Evolutionary conservation across 2,329 filamentous ascomycete species (phyloP), one percentile per base, ranked within the genome.

Genomic region (Parasarocladium wereldwijsianum): DNA sequence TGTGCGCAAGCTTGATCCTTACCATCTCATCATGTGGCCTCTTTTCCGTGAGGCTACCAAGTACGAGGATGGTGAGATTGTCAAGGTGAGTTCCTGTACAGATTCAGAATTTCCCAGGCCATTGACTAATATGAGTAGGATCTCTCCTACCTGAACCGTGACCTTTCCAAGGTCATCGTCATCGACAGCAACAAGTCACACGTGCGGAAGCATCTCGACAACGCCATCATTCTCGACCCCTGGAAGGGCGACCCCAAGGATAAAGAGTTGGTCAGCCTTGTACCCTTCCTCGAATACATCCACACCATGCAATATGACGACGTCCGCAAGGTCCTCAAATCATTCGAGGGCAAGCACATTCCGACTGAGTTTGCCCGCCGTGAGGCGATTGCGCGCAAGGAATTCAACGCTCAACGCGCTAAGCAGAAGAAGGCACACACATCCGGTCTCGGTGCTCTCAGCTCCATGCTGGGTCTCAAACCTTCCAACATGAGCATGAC

Each of bases 221-320:
- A 98, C 54, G 84, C 90, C 40, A 90, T 98, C 41, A 62, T 96
- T 26, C 62, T 98, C 17, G 74, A 84, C 17, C 85, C 86, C 43
- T 98, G 90, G 90, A 80, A 67, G 33, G 90, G 90, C 19, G 70
- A 92, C 40, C 57, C 75, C 26, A 71, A 76, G 43, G 87, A 98
- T 54, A 84, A 76, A 49, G 82, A 84, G 26, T 76, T 98, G 8
- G 80, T 98, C 14, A 70, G 76, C 4, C 62, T 94, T 28, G 93
- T 98, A 35, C 90, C 90, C 9, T 94, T 98, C 72, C 75, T 98
- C 38, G 90, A 98, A 59, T 96, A 94, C 55, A 73, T 98, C 40
- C 83, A 85, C 40, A 90, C 85, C 13, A 93, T 96, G 81, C 79
- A 85, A 40, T 82, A 84, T 43, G 66, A 75, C 31, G 90, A 98